Evolutionary conservation across 352 stramenopile genomes (phyloP).

Genomic region (Phytophthora crassamura): DNA sequence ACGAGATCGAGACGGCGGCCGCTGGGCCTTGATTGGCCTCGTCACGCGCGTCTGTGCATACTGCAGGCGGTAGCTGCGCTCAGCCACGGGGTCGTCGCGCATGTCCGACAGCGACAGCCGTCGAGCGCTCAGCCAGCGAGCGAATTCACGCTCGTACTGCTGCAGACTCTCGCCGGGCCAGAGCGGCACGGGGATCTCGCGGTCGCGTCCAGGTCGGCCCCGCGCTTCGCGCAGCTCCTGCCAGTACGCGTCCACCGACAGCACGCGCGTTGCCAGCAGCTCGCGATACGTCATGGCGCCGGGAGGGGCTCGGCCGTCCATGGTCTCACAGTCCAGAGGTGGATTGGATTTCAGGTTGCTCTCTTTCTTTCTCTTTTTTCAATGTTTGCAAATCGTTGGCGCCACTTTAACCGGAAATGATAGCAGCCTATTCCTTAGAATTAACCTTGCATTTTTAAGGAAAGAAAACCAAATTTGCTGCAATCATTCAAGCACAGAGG

Average conservation of each 20-base stretch:
- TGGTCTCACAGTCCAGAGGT: background rate
- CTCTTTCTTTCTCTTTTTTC: conserved; percentile 10
- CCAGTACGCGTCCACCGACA: conserved; percentile 32
- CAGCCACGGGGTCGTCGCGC: conserved; percentile 8
- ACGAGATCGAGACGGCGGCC: conserved; percentile 1
- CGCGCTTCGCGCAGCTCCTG: conserved; percentile 20
- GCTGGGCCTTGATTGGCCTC: background rate
- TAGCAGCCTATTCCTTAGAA: conserved; percentile 10
- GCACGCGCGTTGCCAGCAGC: conserved; percentile 24
- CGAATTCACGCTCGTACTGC: conserved; percentile 41
- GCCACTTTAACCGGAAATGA: conserved; percentile 13
- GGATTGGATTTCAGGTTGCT: conserved; percentile 7
- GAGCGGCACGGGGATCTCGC: conserved; percentile 39
- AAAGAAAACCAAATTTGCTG: background rate
- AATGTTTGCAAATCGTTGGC: background rate
- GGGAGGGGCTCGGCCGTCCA: conserved; percentile 8
- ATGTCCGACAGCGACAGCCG: conserved; percentile 17
- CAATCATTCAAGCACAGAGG: conserved; percentile 7
- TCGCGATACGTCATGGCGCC: conserved; percentile 9
- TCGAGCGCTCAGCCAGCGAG: conserved; percentile 21
- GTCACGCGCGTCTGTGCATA: conserved; percentile 31
- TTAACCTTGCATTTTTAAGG: background rate
- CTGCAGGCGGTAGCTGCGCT: conserved; percentile 26
- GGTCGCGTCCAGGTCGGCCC: background rate
- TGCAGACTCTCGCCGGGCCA: conserved; percentile 37